Base-by-base conservation (phyloP, 768 basidiomycete genomes). In the Russula dissimulans region DNA sequence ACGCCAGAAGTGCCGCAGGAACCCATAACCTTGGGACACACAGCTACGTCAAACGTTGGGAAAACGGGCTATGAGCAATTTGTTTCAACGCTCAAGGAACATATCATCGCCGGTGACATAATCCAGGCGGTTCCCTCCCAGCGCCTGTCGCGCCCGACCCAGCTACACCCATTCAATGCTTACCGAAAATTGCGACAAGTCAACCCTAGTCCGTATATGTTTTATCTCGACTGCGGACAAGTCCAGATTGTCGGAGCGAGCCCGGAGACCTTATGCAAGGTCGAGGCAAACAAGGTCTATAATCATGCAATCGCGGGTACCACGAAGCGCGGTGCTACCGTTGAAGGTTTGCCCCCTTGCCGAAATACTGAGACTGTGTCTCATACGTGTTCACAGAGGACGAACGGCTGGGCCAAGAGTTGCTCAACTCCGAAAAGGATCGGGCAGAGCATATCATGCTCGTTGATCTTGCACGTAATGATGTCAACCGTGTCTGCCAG, bases 281-380 rank as follows among this genome's bases (percentile, higher is more conserved):
- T 99, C 26, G 86, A 91, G 72, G 81, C 78, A 68, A 90, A 93
- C 69, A 86, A 90, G 59, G 95, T 99, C 4, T 95, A 80, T 72
- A 98, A 98, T 68, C 97, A 99, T 70, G 97, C 97, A 12, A 98
- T 99, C 59, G 97, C 97, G 11, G 97, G 97, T 12, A 99, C 97
- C 1, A 88, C 87, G 31, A 85, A 84, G 71, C 77, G 97, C 68
- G 97, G 97, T 0, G 85, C 86, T 72, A 89, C 86, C 7, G 74
- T 77, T 0, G 90, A 91, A 78, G 95, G 95, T 93, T 51, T 57
- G 84, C 72, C n/a, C 36, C 36, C 9, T 62, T 17, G 18, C 63
- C 55, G 17, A 59, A 46, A 54, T 39, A 14, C n/a, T 26, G 32
- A 44, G 18, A 26, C 18, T 38, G 57, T 54, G 36, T 46, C 52